Percentiles rank a stretch among this genome's conserved stretches.
phyloP scores from a whole-genome alignment of 768 basidiomycete species.

The Suillus placidus region DNA sequence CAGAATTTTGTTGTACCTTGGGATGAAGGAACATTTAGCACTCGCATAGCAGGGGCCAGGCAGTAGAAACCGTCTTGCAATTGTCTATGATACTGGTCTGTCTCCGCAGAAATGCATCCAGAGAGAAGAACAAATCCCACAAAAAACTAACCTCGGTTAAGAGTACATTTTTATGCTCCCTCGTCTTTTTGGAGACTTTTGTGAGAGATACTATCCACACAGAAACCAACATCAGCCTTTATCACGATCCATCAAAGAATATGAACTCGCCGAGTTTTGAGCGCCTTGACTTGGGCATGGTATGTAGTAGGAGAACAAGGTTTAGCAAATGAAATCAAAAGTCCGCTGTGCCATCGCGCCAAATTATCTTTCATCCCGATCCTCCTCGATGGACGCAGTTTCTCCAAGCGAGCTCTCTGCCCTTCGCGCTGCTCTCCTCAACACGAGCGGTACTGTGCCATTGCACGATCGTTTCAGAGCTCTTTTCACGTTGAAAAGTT shows the following conservation, averaged over 20 bases:
- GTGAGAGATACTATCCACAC: constrained; percentile 77
- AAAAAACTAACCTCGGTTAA: constrained; percentile 67
- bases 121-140: background rate
- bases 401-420: constrained; percentile 58
- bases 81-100: no score
- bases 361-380: constrained; percentile 38
- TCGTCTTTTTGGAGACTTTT: constrained; percentile 92
- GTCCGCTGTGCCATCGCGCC: constrained; percentile 40
- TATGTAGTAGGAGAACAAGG: constrained; percentile 14
- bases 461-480: constrained; percentile 90
- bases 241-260: constrained; percentile 5
- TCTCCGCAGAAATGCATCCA: background rate
- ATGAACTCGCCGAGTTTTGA: constrained; percentile 75
- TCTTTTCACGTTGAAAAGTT: constrained; percentile 87
- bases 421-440: constrained; percentile 80
- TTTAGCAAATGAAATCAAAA: constrained; percentile 40
- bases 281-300: constrained; percentile 90
- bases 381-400: constrained; percentile 35
- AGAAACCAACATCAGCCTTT: constrained; percentile 18
- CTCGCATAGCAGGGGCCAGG: constrained; percentile 6
- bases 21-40: constrained; percentile 12
- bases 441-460: constrained; percentile 67
- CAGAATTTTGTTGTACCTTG: constrained; percentile 79
- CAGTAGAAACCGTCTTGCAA: background rate
- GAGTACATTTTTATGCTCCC: constrained; percentile 84